Base-by-base conservation (phyloP, 2,329 filamentous ascomycete species). In the Pezicula radicicola region DNA sequence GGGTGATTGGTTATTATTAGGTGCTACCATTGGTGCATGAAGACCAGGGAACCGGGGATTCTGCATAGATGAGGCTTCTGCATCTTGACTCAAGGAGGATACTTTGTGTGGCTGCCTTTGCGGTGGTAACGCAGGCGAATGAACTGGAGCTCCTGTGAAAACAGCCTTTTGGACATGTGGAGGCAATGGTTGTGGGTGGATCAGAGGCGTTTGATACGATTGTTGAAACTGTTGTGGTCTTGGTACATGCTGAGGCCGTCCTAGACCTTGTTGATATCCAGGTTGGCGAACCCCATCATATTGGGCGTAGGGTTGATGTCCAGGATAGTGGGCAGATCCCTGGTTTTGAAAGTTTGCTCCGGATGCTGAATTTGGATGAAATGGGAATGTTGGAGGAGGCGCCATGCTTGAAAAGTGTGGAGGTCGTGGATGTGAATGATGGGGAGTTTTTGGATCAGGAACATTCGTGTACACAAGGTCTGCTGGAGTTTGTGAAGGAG, bases 391-490 rank as follows among this genome's bases (percentile, higher is more conserved):
- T 8, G 78, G 78, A 7, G 77, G 75, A 21, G 73, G 72, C 30
- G 75, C 72, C 55, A 78, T 72, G 47, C 68, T 70, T 37, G 70
- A 70, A 48, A 75, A 68, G 10, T 76, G 74, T 15, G 77, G 66
- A 18, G 73, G 72, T 27, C 77, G 76, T 39, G 77, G 72, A 47
- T 79, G 77, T 51, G 80, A 76, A 62, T 82, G 77, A 46, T 84
- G 82, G 6, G 84, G 82, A 40, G 78, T 81, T 39, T 71, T 73
- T 13, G 84, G 81, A 62, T 80, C 76, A 27, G 76, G 65, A 19
- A 77, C 73, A 25, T 78, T 74, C 5, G 67, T 64, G 47, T 74
- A 68, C 16, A 74, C 72, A 55, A 83, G 79, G 13, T 87, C 80
- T 30, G 80, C 66, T 8, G 82, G 78, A 5, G 80, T 81, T 47